A percentile compares a stretch with the other conserved stretches of the same genome.
phyloP scores from a whole-genome alignment of 345 rosid species.

The Rhodomyrtus tomentosa region DNA sequence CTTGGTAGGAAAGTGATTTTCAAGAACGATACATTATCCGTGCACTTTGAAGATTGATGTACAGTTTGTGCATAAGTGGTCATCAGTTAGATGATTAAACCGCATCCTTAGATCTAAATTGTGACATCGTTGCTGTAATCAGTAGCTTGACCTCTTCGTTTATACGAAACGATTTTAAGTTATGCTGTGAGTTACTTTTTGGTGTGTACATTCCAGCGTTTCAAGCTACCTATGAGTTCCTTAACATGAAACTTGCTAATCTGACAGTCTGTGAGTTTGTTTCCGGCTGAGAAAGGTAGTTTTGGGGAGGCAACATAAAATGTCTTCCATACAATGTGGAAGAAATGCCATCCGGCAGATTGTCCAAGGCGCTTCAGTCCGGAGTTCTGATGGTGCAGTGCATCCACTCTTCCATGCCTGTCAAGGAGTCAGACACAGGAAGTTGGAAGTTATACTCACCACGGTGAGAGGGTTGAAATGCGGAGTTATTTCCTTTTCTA shows the following conservation, averaged over 20 bases:
- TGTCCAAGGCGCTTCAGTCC: slow-evolving; percentile 4
- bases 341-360: slow-evolving; percentile 37
- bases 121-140: not conserved
- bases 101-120: not conserved
- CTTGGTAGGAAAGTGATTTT: not conserved
- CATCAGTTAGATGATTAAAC: not conserved
- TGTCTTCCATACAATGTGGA: slow-evolving; percentile 29
- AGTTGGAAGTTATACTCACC: slow-evolving; percentile 85
- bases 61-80: not conserved
- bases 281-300: not conserved
- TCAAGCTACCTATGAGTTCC: not conserved
- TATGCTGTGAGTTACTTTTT: not conserved
- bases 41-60: not conserved
- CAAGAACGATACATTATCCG: not conserved
- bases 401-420: slow-evolving; percentile 58
- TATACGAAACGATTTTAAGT: fast-evolving
- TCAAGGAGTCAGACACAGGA: slow-evolving; percentile 76
- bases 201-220: not conserved
- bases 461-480: slow-evolving; percentile 29
- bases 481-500: not conserved
- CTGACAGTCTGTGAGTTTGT: not conserved
- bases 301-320: not conserved
- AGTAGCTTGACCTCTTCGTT: not conserved
- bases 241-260: not conserved
- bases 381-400: slow-evolving; percentile 22